A percentile compares a stretch with the other conserved stretches of the same genome.
phyloP scores from a whole-genome alignment of 75 land plant species.

The Chamaecyparis obtusa region DNA sequence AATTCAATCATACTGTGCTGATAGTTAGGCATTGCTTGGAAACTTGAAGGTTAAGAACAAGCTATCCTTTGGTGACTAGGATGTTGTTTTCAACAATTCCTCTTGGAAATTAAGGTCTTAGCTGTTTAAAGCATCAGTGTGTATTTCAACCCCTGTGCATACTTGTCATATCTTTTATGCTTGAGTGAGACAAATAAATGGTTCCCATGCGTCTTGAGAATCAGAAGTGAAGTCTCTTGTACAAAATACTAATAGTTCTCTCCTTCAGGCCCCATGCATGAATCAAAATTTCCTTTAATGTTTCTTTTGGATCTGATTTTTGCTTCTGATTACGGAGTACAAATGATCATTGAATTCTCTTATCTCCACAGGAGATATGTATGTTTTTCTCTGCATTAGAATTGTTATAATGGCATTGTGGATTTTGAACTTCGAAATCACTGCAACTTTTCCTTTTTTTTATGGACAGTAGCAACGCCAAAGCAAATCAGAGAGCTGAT shows the following conservation, averaged over 20 bases:
- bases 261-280: not conserved
- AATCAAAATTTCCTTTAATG: not conserved
- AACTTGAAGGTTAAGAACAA: not conserved
- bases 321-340: too few relatives aligned
- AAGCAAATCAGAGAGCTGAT: conserved; percentile 89
- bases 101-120: not conserved
- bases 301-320: not conserved
- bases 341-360: too few relatives aligned
- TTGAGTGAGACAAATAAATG: not conserved
- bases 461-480: conserved; percentile 73
- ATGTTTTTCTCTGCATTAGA: not conserved
- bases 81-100: not conserved
- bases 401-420: not conserved
- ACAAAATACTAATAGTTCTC: not conserved
- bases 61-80: not conserved
- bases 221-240: not conserved
- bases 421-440: not conserved
- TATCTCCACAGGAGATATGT: too few relatives aligned
- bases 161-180: not conserved
- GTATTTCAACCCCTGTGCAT: not conserved
- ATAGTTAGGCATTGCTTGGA: not conserved
- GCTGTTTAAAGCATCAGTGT: not conserved
- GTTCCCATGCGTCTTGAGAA: not conserved
- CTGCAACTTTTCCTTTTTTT: not conserved
- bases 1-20: not conserved